Evolutionary conservation across 371 early-diverging fungal genomes (phyloP).

Genomic region (Mucor sp.): DNA sequence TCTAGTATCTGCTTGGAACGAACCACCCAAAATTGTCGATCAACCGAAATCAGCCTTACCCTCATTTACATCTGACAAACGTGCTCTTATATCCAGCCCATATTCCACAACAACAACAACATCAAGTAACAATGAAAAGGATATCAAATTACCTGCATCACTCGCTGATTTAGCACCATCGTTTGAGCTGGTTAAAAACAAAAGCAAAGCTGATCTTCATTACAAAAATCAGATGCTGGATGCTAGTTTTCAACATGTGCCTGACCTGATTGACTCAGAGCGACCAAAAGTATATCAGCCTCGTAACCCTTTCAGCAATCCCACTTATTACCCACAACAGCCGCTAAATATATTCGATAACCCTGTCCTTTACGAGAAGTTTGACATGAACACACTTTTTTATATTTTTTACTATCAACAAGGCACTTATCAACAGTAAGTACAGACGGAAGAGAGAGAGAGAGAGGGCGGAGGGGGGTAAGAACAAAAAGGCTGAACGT

Average conservation of each 20-base stretch:
- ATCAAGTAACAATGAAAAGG: slow-evolving; percentile 8
- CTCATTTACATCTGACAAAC: slow-evolving; percentile 1
- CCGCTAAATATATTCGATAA: slow-evolving; percentile 82
- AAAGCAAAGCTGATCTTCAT: slow-evolving; percentile 25
- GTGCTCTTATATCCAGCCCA: slow-evolving; percentile 4
- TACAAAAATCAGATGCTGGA: slow-evolving; percentile 74
- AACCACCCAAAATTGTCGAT: slow-evolving; percentile 30
- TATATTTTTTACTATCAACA: slow-evolving; percentile 98
- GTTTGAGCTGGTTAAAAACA: slow-evolving; percentile 72
- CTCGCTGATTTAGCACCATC: slow-evolving; percentile 77
- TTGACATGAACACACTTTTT: slow-evolving; percentile 97
- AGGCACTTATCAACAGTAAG: slow-evolving; percentile 96
- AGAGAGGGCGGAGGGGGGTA: no score
- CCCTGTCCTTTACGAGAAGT: slow-evolving; percentile 84
- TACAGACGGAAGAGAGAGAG: not conserved
- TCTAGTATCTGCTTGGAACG: slow-evolving; percentile 21
- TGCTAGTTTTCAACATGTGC: slow-evolving; percentile 74
- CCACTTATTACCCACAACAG: slow-evolving; percentile 89
- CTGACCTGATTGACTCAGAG: slow-evolving; percentile 77
- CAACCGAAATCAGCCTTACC: slow-evolving; percentile 8
- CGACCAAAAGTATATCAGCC: slow-evolving; percentile 73
- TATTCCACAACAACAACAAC: slow-evolving; percentile 3
- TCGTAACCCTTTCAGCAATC: slow-evolving; percentile 76
- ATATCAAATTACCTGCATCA: slow-evolving; percentile 71
- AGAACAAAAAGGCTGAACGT: no score